phyloP scores from a whole-genome alignment of 2,329 filamentous ascomycete species.

The Alternaria burnsii region DNA sequence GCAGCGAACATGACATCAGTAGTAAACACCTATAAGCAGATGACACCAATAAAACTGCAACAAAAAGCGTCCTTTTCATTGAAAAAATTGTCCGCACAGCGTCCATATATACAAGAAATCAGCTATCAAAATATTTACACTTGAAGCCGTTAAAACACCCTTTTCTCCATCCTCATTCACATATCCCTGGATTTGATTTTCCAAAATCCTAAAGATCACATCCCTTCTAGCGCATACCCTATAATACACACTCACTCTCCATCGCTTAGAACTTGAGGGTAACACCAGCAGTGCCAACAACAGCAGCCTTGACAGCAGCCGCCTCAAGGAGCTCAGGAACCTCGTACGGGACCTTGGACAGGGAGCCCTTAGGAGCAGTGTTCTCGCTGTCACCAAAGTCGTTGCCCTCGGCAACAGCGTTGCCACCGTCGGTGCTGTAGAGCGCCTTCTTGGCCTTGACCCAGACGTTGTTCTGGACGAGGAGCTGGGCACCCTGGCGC shows the following conservation, averaged over 20 bases:
- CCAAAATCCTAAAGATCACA: background rate
- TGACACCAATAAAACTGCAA: background rate
- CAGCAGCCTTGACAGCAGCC: conserved; percentile 48
- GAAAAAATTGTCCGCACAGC: conserved; percentile 9
- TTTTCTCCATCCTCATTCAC: background rate
- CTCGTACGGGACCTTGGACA: conserved; percentile 48
- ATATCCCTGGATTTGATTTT: background rate
- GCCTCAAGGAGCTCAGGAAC: conserved; percentile 45
- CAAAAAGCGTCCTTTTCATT: conserved; percentile 2
- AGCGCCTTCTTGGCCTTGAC: conserved; percentile 45
- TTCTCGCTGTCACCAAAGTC: conserved; percentile 50
- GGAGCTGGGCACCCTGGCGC: conserved; percentile 53
- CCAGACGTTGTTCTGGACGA: conserved; percentile 55
- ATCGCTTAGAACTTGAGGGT: conserved; percentile 37
- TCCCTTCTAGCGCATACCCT: background rate
- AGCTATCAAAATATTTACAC: conserved; percentile 4
- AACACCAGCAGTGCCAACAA: conserved; percentile 52
- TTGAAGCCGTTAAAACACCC: background rate
- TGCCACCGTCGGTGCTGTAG: conserved; percentile 46
- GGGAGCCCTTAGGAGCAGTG: conserved; percentile 43
- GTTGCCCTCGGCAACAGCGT: conserved; percentile 50
- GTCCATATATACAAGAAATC: conserved; percentile 15
- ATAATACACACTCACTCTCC: background rate
- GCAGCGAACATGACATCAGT: too few species aligned
- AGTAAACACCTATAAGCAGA: background rate